Evolutionary conservation across 176 grass and related monocot species (phyloP), one percentile per base, ranked within the genome.

Genomic region (Carex scoparia): DNA sequence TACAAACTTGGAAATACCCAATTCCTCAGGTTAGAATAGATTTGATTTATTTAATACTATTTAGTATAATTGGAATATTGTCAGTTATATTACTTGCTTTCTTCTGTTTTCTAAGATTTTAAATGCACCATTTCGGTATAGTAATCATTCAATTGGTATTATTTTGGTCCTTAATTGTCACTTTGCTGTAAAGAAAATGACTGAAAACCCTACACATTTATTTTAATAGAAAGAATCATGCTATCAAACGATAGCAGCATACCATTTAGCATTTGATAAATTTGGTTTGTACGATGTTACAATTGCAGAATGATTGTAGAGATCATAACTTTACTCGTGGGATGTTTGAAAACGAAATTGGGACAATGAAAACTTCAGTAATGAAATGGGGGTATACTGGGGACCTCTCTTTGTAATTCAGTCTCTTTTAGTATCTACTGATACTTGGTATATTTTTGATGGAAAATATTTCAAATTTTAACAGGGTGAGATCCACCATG

Each of bases 401-500:
- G 53, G 30, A 58, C 53, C 49, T 57, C 74, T 79, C 28, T 31
- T 56, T 57, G 42, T 79, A 58, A 79, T 65, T 49, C 30, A 23
- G 10, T 48, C 10, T 48, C 68, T 72, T 60, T 57, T 58, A 13
- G 16, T 19, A 10, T 78, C 27, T 77, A 46, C 48, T 56, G 49
- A 51, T 57, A 79, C 74, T 18, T 15, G 2, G 53, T 35, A 18
- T 79, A 57, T 11, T 79, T 79, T 16, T 48, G 58, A 64, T 64
- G 9, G 10, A 8, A 3, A 48, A 81, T 28, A 55, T n/a, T 79
- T 18, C 28, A 79, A 85, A 81, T 7, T 78, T 79, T 84, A 81
- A 19, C 89, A 99, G 96, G 96, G 93, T 76, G 96, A 99, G 61
- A 95, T 99, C 87, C 90, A 95, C 87, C 93, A 95, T 91, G 91